These are phyloP conservation scores for Plectosphaerella sp. DNA, from an alignment of 2,329 filamentous ascomycete genomes.

Conservation along the genomic window DNA sequence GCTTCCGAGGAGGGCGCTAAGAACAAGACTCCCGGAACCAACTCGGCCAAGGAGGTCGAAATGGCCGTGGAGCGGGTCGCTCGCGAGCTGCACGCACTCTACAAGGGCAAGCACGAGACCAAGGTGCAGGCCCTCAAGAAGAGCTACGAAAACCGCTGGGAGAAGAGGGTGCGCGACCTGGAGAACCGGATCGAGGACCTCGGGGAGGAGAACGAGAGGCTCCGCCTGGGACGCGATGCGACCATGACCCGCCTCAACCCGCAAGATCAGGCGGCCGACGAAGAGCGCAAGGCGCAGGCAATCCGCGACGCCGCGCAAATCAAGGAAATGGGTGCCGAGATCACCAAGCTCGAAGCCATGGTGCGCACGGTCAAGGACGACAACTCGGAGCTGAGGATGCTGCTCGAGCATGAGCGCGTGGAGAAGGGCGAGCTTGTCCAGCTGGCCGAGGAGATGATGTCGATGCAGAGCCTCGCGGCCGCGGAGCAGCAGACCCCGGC, in stretches of 20 bases:
- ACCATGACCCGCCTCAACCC: constrained; percentile 58
- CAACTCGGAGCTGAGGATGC: constrained; percentile 58
- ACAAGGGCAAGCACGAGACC: constrained; percentile 95
- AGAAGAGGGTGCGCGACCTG: constrained; percentile 79
- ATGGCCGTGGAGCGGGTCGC: constrained; percentile 85
- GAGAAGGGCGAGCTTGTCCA: constrained; percentile 82
- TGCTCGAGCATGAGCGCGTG: constrained; percentile 70
- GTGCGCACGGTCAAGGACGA: constrained; percentile 65
- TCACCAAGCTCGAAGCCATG: constrained; percentile 71
- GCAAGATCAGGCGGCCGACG: constrained; percentile 37
- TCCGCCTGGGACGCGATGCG: constrained; percentile 61
- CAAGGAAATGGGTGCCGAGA: constrained; percentile 66
- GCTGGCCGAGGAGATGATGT: constrained; percentile 80
- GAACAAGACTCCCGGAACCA: constrained; percentile 22
- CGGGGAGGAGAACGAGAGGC: constrained; percentile 67
- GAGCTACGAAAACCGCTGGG: constrained; percentile 80
- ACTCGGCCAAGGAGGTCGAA: constrained; percentile 64
- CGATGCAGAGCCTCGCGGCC: constrained; percentile 51
- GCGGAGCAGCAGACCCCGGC: constrained; percentile 12
- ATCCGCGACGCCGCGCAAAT: constrained; percentile 63
- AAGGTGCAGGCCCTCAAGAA: constrained; percentile 89
- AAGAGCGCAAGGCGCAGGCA: constrained; percentile 53
- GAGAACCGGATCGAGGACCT: constrained; percentile 68
- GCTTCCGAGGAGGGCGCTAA: constrained; percentile 32
- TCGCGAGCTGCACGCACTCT: constrained; percentile 85